Evolutionary conservation across 2,329 filamentous ascomycete genomes (phyloP).

Genomic region (Cucurbitaria berberidis): DNA sequence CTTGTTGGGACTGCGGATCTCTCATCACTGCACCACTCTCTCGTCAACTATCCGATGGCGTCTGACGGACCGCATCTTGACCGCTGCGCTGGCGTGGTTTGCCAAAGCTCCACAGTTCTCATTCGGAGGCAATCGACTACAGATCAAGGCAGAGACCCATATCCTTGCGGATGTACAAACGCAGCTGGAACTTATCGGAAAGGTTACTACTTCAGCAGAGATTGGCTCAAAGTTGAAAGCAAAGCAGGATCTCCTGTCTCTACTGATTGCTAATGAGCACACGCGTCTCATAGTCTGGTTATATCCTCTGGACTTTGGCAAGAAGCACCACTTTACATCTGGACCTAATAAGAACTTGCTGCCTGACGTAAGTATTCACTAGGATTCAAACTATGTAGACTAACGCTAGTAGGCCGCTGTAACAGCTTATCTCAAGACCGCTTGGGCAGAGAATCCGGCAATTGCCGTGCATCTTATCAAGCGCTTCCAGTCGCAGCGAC

Average conservation of each 20-base stretch:
- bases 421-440: constrained; percentile 73
- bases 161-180: constrained; percentile 76
- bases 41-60: constrained; percentile 75
- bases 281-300: constrained; percentile 87
- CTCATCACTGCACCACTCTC: constrained; percentile 71
- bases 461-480: constrained; percentile 85
- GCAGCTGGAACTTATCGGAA: constrained; percentile 68
- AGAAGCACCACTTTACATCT: constrained; percentile 58
- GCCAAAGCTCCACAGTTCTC: constrained; percentile 81
- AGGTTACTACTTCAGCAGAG: constrained; percentile 58
- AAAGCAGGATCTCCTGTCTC: constrained; percentile 82
- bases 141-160: constrained; percentile 90
- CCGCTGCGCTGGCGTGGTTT: constrained; percentile 90
- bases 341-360: constrained; percentile 52
- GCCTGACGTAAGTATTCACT: constrained; percentile 44
- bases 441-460: constrained; percentile 84
- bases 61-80: constrained; percentile 86
- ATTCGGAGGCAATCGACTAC: constrained; percentile 90
- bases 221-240: constrained; percentile 69
- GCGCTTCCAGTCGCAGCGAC: constrained; percentile 76
- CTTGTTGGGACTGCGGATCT: constrained; percentile 78
- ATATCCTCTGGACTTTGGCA: constrained; percentile 73
- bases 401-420: constrained; percentile 58
- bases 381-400: background rate
- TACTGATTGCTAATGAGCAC: constrained; percentile 85